Evolutionary conservation across 2,329 filamentous ascomycete genomes (phyloP).

Genomic region (Penicillium sclerotigenum): DNA sequence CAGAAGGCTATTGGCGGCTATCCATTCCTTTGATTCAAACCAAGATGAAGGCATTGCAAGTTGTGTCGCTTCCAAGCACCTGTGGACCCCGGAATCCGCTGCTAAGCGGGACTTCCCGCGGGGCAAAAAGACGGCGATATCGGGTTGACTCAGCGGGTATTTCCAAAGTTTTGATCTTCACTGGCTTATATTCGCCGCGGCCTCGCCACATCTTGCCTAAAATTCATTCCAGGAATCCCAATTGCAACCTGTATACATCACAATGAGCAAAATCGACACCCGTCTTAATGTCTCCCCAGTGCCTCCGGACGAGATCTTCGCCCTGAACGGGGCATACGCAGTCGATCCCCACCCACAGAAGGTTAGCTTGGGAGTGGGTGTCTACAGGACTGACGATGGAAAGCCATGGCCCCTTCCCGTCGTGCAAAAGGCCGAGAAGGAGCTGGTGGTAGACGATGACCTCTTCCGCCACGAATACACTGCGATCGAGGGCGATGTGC

Average conservation of each 20-base stretch:
- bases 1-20: background rate
- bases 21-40: background rate
- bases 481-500: conserved; percentile 79
- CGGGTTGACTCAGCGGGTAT: conserved; percentile 29
- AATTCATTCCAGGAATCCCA: background rate
- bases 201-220: background rate
- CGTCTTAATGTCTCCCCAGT: conserved; percentile 66
- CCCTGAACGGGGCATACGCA: conserved; percentile 77
- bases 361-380: conserved; percentile 85
- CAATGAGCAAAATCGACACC: conserved; percentile 31
- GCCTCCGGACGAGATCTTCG: conserved; percentile 88
- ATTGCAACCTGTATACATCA: conserved; percentile 7
- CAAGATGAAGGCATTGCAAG: background rate
- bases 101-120: conserved; percentile 26
- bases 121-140: conserved; percentile 31
- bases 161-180: conserved; percentile 4
- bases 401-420: conserved; percentile 96
- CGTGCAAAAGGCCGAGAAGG: conserved; percentile 73
- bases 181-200: conserved; percentile 1
- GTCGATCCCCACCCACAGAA: conserved; percentile 70
- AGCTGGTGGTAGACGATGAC: conserved; percentile 77
- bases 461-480: conserved; percentile 95
- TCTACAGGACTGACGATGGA: conserved; percentile 85
- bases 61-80: background rate
- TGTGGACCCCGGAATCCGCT: conserved; percentile 11